Percentiles rank a stretch among this genome's conserved stretches.
Conservation (phyloP, 352 stramenopile genomes). For the Pilasporangium apinafurcum region DNA sequence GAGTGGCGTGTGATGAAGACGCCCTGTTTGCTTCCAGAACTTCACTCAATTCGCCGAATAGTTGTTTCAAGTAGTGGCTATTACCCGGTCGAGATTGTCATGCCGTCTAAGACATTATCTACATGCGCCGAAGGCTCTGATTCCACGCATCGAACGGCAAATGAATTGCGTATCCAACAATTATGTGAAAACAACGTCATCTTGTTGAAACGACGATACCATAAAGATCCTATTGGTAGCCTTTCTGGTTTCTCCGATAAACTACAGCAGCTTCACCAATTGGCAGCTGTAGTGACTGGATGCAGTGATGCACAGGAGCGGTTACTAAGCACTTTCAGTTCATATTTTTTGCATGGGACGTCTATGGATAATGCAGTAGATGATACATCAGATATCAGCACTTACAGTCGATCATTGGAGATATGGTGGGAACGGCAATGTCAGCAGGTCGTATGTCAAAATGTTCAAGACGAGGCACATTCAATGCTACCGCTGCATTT, state of each 20-base stretch:
- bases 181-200: constrained; percentile 51
- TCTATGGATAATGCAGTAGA: too few species aligned
- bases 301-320: constrained; percentile 14
- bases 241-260: constrained; percentile 13
- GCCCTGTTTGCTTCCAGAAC: constrained; percentile 67
- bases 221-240: constrained; percentile 1
- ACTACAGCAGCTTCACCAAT: constrained; percentile 8
- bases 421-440: constrained; percentile 5
- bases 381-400: constrained; percentile 6
- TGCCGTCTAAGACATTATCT: constrained; percentile 3
- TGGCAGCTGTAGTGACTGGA: neutral
- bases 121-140: neutral
- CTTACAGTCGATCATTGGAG: neutral
- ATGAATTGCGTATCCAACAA: constrained; percentile 47
- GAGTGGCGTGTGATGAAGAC: constrained; percentile 30
- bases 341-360: constrained; percentile 20
- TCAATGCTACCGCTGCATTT: constrained; percentile 33
- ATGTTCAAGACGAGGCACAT: constrained; percentile 20
- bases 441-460: constrained; percentile 23
- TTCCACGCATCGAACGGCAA: constrained; percentile 26
- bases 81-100: constrained; percentile 66
- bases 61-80: constrained; percentile 35
- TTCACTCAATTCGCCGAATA: constrained; percentile 49
- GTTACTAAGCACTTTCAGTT: constrained; percentile 17
- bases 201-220: constrained; percentile 47